Base-by-base conservation (phyloP, 495 filamentous ascomycete species). In the Cudoniella acicularis region DNA sequence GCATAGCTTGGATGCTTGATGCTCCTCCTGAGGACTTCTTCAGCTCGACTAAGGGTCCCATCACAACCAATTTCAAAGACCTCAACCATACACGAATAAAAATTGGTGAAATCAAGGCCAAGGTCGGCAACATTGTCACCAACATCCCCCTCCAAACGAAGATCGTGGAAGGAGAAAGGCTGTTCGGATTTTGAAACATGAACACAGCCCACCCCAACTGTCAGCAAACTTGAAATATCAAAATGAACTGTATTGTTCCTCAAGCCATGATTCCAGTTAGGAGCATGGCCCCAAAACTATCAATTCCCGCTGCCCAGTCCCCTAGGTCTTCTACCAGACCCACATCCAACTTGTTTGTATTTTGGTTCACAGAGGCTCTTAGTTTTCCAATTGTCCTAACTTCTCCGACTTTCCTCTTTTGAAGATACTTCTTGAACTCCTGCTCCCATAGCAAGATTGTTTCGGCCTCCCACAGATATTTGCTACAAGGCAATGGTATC, bases 101-200 rank as follows among this genome's bases (percentile, higher is more conserved):
- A 2, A 77, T 87, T 20, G 62, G 72, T 11, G 75, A 73, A 1
- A 66, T 90, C 57, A 95, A 93, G 74, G 83, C 76, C 18, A 94
- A 91, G 73, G 83, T 92, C 67, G 91, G 91, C 2, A 93, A 92
- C 62, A 71, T 80, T 17, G 81, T 92, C 9, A 80, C 80, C 18
- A 79, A 76, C 60, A 73, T 88, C 2, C 63, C 71, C 10, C 69
- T 89, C 20, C 67, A 66, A 21, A 64, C 56, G 45, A 62, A 64
- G 54, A 62, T 46, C 61, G 66, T 47, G 17, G 57, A 62, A 22
- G 50, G 54, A 0, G 61, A 54, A 23, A 50, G 56, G 16, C 22
- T 65, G n/a, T 68, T 65, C 45, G 64, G 58, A 23, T 1, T 50
- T 25, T 67, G 40, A 61, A 36, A 21, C 22, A n/a, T n/a, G n/a